Conservation (phyloP, 2,329 filamentous ascomycete species). For the Nemania bipapillata region DNA sequence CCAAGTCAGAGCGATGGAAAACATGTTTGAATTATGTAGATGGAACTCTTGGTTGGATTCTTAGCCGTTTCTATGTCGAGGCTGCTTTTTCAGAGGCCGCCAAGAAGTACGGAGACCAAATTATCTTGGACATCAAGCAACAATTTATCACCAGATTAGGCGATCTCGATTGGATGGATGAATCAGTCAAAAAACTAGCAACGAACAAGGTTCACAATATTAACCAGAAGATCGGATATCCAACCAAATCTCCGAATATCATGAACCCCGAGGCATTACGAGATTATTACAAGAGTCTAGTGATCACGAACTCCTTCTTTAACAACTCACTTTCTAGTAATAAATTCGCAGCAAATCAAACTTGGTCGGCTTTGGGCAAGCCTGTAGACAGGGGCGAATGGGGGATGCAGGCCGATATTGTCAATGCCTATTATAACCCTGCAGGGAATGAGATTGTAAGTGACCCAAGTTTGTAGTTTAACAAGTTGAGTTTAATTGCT, state of each 20-base stretch:
- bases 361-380: slow-evolving; percentile 68
- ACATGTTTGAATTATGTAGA: slow-evolving; percentile 70
- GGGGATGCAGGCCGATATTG: slow-evolving; percentile 68
- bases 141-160: slow-evolving; percentile 65
- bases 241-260: slow-evolving; percentile 69
- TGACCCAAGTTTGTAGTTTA: background rate
- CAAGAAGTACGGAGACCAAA: slow-evolving; percentile 73
- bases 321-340: slow-evolving; percentile 64
- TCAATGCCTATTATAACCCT: slow-evolving; percentile 71
- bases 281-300: slow-evolving; percentile 64
- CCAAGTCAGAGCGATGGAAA: slow-evolving; percentile 72
- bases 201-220: slow-evolving; percentile 72
- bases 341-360: slow-evolving; percentile 55
- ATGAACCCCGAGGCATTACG: slow-evolving; percentile 64
- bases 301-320: slow-evolving; percentile 65
- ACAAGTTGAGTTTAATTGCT: slow-evolving; percentile 4
- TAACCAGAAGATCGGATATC: slow-evolving; percentile 72
- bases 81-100: slow-evolving; percentile 73
- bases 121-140: slow-evolving; percentile 76
- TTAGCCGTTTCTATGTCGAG: slow-evolving; percentile 77
- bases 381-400: slow-evolving; percentile 69
- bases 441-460: slow-evolving; percentile 68
- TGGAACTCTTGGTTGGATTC: slow-evolving; percentile 70
- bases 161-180: slow-evolving; percentile 67
- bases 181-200: slow-evolving; percentile 66